These are phyloP conservation scores for Verbascum thapsus DNA, from an alignment of 257 asterid species.

Conservation along the genomic window DNA sequence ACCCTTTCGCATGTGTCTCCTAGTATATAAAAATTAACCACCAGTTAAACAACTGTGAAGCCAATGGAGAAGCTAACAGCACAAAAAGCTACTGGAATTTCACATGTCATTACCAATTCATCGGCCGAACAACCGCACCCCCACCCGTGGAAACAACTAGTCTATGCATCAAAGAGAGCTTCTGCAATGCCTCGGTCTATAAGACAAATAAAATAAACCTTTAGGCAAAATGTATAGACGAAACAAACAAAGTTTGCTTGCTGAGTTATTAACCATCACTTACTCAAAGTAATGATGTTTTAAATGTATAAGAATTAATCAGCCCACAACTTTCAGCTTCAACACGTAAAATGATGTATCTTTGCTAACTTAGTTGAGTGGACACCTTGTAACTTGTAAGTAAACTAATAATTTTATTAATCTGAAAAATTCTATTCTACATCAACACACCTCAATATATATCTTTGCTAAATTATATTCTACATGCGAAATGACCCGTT, in stretches of 20 bases:
- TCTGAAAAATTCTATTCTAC: not conserved
- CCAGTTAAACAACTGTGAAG: slow-evolving; percentile 18
- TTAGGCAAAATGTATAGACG: slow-evolving; percentile 1
- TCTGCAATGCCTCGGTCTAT: slow-evolving; percentile 70
- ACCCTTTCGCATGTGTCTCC: slow-evolving; percentile 91
- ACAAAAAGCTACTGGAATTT: slow-evolving; percentile 19
- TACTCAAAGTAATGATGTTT: not conserved
- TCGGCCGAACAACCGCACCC: slow-evolving; percentile 87
- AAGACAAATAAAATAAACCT: slow-evolving; percentile 18
- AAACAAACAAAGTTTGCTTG: slow-evolving; percentile 19
- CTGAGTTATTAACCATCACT: slow-evolving; percentile 1
- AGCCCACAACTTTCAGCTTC: not conserved
- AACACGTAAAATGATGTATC: not conserved
- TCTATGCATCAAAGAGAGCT: slow-evolving; percentile 68
- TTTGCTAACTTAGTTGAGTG: not conserved
- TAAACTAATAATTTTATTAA: not conserved
- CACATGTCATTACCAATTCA: slow-evolving; percentile 69
- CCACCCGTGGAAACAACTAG: slow-evolving; percentile 94
- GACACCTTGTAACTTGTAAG: not conserved
- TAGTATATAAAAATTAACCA: slow-evolving; percentile 31
- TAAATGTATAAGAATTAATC: not conserved
- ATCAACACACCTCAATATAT: too few relatives aligned
- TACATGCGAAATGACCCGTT: not conserved
- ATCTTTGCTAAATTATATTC: not conserved
- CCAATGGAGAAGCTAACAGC: not conserved